Base-by-base conservation (phyloP, 1,284 basidiomycete genomes). In the Leccinum subfulvum region DNA sequence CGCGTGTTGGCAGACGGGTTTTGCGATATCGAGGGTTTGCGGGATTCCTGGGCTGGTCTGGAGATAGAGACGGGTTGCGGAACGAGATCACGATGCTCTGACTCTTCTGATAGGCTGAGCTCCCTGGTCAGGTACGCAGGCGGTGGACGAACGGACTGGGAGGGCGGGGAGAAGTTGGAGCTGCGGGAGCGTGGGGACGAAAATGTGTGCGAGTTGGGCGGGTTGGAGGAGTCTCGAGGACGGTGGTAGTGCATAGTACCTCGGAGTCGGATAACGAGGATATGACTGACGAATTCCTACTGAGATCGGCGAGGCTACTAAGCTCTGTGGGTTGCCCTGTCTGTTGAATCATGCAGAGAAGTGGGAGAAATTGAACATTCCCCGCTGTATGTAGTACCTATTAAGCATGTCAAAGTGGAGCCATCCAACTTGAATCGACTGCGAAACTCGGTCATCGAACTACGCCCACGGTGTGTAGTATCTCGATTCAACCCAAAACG, bases 251-350 rank as follows among this genome's bases (percentile, higher is more conserved):
- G 63, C 79, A 77, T 26, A 26, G 26, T 41, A 82, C 82, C 69
- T 85, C 83, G 49, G 86, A 86, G 74, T 82, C 83, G 26, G 26
- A 26, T 26, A 26, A 26, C 26, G 26, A 26, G 59, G 86, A 85
- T 62, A 91, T 89, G 70, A 89, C 89, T 13, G 88, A 89, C 7
- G 89, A 82, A 78, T 89, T 90, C 73, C 89, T 83, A 78, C 86
- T 88, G 61, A 91, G 81, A 71, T 86, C 84, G 58, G 85, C 85
- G 56, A 89, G 79, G 1, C 81, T 79, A 10, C 10, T 33, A 33
- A 10, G 30, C 30, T 33, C 30, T 33, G 30, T 33, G 30, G 30
- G 30, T 33, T 33, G 30, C 30, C 10, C 30, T 33, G 30, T 33
- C 30, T 33, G 30, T 33, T 33, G 30, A 4, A 33, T 33, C 41